These are phyloP conservation scores for Tricholoma hemisulphureum DNA, from an alignment of 768 basidiomycete species.

Conservation along the genomic window DNA sequence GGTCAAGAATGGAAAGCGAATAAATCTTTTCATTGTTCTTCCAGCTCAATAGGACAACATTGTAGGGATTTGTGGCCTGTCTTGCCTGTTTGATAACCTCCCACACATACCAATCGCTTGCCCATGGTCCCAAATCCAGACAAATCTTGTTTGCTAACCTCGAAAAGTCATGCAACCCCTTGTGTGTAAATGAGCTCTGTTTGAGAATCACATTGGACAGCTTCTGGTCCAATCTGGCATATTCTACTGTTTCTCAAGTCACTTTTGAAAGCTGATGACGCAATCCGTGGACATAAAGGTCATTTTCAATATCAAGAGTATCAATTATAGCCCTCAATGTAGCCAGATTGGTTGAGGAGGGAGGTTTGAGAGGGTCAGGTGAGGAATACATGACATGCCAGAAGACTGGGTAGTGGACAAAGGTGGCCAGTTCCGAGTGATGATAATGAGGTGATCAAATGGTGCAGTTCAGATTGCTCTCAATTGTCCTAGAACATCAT, in stretches of 20 bases:
- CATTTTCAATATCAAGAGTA: constrained; percentile 59
- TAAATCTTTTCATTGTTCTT: constrained; percentile 61
- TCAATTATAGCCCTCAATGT: constrained; percentile 42
- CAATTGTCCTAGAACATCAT: constrained; percentile 50
- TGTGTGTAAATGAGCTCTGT: constrained; percentile 61
- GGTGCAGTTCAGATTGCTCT: constrained; percentile 64
- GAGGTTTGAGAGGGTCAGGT: constrained; percentile 26
- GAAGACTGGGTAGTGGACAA: constrained; percentile 67
- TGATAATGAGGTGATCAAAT: constrained; percentile 61
- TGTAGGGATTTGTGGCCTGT: constrained; percentile 44
- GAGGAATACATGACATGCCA: constrained; percentile 51
- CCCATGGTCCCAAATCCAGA: constrained; percentile 67
- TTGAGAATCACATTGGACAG: constrained; percentile 62
- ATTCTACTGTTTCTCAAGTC: constrained; percentile 40
- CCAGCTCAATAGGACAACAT: constrained; percentile 52
- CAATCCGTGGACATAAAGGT: constrained; percentile 59
- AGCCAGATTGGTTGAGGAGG: constrained; percentile 51
- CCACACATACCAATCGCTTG: constrained; percentile 74
- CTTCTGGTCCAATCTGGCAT: constrained; percentile 56
- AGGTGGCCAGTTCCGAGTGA: constrained; percentile 53
- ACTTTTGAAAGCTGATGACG: constrained; percentile 44
- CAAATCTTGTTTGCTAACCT: constrained; percentile 58
- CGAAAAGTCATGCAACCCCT: constrained; percentile 59
- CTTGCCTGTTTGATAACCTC: constrained; percentile 55
- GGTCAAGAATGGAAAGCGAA: constrained; percentile 48